Percentiles rank a stretch among this genome's conserved stretches.
Conservation (phyloP, 495 filamentous ascomycete species). For the Hypomontagnella monticulosa region DNA sequence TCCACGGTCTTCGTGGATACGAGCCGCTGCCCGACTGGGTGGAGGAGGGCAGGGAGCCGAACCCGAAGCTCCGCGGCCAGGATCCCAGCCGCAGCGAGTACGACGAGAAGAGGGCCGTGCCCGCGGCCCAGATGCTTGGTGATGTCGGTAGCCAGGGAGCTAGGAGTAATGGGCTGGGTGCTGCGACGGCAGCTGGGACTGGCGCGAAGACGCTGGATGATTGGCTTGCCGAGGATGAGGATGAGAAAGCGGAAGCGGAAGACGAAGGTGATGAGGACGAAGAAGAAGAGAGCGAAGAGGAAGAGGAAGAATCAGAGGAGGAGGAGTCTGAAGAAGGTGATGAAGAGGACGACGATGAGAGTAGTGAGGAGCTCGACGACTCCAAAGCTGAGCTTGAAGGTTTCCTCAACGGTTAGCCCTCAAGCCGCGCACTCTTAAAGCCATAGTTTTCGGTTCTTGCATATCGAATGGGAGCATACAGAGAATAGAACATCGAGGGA, state of each 20-base stretch:
- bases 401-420: conserved; percentile 35
- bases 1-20: conserved; percentile 78
- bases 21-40: conserved; percentile 87
- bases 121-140: conserved; percentile 74
- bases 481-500: conserved; percentile 2
- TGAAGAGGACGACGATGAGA: conserved; percentile 62
- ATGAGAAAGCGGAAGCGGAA: conserved; percentile 44
- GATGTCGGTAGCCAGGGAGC: conserved; percentile 48
- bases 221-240: conserved; percentile 81
- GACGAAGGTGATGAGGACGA: conserved; percentile 33
- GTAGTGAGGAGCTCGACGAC: conserved; percentile 53
- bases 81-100: conserved; percentile 48
- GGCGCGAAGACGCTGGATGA: conserved; percentile 83
- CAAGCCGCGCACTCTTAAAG: not conserved
- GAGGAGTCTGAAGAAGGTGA: conserved; percentile 64
- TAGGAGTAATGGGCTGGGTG: conserved; percentile 63
- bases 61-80: conserved; percentile 72
- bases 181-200: conserved; percentile 53
- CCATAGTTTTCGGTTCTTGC: conserved; percentile 5
- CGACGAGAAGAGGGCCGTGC: conserved; percentile 55
- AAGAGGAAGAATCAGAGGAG: conserved; percentile 56
- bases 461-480: conserved; percentile 1
- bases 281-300: conserved; percentile 46
- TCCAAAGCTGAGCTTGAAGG: conserved; percentile 47
- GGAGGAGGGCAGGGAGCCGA: conserved; percentile 78